Percentiles rank a stretch among this genome's conserved stretches.
These are phyloP conservation scores for Posidonia oceanica DNA, from an alignment of 116 monocot genomes.

Conservation along the genomic window DNA sequence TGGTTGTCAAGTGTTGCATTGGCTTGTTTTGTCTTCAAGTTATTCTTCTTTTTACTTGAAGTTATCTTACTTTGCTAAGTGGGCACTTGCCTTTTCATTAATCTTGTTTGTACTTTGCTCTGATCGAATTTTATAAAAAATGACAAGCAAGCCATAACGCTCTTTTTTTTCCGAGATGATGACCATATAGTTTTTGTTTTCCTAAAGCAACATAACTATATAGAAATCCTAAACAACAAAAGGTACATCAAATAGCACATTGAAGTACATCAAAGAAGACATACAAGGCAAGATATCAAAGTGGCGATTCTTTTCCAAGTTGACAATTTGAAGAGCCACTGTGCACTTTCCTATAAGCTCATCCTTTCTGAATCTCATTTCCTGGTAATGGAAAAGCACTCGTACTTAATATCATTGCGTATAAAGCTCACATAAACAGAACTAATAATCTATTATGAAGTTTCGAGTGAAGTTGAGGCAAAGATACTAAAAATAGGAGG, in stretches of 20 bases:
- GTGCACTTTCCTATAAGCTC: conserved; percentile 42
- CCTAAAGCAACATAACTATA: neutral
- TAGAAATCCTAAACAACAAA: neutral
- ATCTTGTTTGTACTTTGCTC: no score
- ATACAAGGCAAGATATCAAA: conserved; percentile 81
- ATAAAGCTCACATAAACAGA: neutral
- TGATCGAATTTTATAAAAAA: no score
- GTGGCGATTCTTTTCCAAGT: conserved; percentile 71
- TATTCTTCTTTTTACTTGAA: neutral
- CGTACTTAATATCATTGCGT: neutral
- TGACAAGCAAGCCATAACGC: no score
- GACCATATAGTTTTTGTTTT: no score
- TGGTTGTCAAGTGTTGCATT: neutral
- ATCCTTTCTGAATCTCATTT: conserved; percentile 39
- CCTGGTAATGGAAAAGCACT: conserved; percentile 16
- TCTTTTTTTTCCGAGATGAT: no score
- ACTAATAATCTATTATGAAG: neutral
- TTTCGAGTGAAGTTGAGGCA: neutral
- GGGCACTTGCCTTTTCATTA: no score
- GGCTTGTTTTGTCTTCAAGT: neutral
- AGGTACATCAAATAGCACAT: neutral
- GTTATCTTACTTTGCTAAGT: neutral
- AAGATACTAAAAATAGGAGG: no score
- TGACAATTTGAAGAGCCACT: conserved; percentile 41
- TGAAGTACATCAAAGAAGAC: neutral